Conservation (phyloP, 2,329 filamentous ascomycete species). For the Pestalotiopsis sp. region DNA sequence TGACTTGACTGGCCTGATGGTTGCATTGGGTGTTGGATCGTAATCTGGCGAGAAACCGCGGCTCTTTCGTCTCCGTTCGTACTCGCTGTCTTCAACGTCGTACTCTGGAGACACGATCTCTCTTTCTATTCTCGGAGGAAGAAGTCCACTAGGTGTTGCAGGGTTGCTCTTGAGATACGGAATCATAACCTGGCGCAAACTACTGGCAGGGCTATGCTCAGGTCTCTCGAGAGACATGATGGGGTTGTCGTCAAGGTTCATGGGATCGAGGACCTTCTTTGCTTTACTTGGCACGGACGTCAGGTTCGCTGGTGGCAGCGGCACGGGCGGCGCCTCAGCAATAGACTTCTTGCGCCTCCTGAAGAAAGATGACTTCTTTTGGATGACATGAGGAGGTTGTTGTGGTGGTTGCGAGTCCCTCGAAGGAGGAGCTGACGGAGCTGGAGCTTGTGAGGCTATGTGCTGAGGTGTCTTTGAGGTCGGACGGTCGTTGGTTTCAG, state of each 20-base stretch:
- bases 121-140: slow-evolving; percentile 25
- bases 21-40: slow-evolving; percentile 70
- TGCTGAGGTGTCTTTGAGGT: slow-evolving; percentile 42
- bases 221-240: slow-evolving; percentile 34
- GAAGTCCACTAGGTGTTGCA: slow-evolving; percentile 18
- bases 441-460: slow-evolving; percentile 50
- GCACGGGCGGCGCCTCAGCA: slow-evolving; percentile 67
- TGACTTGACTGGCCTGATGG: slow-evolving; percentile 66
- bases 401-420: slow-evolving; percentile 50
- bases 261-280: slow-evolving; percentile 22
- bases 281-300: slow-evolving; percentile 12
- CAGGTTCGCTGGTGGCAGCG: slow-evolving; percentile 28
- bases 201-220: slow-evolving; percentile 71
- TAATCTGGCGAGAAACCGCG: slow-evolving; percentile 75
- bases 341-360: slow-evolving; percentile 89
- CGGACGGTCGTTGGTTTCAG: slow-evolving; percentile 40
- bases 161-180: slow-evolving; percentile 63
- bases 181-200: slow-evolving; percentile 83
- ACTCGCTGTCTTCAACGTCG: slow-evolving; percentile 22
- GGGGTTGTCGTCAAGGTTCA: slow-evolving; percentile 34
- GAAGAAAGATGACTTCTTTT: slow-evolving; percentile 97
- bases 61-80: slow-evolving; percentile 23
- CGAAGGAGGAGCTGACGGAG: slow-evolving; percentile 47
- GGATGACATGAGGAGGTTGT: slow-evolving; percentile 54
- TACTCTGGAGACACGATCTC: slow-evolving; percentile 18